phyloP scores from a whole-genome alignment of 495 filamentous ascomycete species.

The Aspergillus mulundensis region DNA sequence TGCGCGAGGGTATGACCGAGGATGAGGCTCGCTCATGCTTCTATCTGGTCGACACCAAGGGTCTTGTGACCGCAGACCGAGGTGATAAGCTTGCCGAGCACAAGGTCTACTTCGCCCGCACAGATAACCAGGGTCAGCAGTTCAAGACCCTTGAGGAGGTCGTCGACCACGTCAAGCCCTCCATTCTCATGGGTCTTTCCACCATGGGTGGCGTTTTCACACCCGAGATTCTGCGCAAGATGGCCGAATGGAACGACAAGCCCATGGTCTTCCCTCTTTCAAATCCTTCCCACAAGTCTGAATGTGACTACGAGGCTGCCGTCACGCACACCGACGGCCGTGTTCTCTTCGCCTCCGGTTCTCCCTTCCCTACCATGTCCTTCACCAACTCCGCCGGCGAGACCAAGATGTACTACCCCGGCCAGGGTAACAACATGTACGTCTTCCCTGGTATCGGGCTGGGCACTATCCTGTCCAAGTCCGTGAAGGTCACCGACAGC shows the following conservation, averaged over 20 bases:
- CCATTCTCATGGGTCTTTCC: constrained; percentile 89
- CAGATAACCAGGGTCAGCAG: constrained; percentile 88
- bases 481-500: constrained; percentile 81
- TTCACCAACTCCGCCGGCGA: constrained; percentile 56
- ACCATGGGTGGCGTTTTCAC: constrained; percentile 95
- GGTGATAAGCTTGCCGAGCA: constrained; percentile 93
- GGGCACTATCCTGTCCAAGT: constrained; percentile 88
- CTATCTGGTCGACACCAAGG: constrained; percentile 96
- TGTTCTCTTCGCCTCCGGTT: constrained; percentile 90
- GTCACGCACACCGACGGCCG: constrained; percentile 84
- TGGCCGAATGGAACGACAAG: constrained; percentile 73
- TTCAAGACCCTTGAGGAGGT: constrained; percentile 87
- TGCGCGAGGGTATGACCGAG: constrained; percentile 88
- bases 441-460: constrained; percentile 97
- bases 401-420: constrained; percentile 72
- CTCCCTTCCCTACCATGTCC: constrained; percentile 75
- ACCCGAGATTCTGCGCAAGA: constrained; percentile 74
- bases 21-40: constrained; percentile 86
- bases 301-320: constrained; percentile 93
- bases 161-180: constrained; percentile 89
- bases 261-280: constrained; percentile 92
- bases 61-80: constrained; percentile 88
- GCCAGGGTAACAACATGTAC: constrained; percentile 93
- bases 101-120: constrained; percentile 95
- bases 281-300: constrained; percentile 92